phyloP scores from a whole-genome alignment of 2,329 filamentous ascomycete species.

The Cytospora chrysosperma region DNA sequence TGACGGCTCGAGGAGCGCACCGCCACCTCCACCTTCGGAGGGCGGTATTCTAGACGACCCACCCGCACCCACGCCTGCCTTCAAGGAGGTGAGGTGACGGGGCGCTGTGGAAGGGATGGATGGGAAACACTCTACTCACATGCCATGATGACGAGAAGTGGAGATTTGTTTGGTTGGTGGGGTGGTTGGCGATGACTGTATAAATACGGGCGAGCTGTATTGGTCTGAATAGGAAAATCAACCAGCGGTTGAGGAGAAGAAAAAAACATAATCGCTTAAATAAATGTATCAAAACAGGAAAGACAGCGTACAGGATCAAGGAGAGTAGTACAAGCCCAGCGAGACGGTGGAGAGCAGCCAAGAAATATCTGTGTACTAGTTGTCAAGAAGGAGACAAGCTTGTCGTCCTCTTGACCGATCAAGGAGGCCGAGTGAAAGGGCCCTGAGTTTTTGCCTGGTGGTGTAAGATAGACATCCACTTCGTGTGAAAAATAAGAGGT shows the following conservation, averaged over 20 bases:
- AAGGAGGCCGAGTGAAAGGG: no score
- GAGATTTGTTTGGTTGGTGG: not conserved
- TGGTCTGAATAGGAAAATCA: not conserved
- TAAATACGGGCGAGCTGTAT: not conserved
- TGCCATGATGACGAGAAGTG: not conserved
- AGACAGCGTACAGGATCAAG: not conserved
- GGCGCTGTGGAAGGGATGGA: not conserved
- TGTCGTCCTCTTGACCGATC: not conserved
- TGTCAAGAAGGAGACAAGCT: not conserved
- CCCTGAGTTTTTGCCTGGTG: not conserved
- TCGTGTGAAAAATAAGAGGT: not conserved
- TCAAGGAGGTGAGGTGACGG: constrained; percentile 30
- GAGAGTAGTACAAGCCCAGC: not conserved
- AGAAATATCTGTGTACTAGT: not conserved
- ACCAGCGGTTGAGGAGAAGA: not conserved
- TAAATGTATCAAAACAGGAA: not conserved
- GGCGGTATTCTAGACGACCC: constrained; percentile 41
- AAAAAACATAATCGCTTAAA: not conserved
- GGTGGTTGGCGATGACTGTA: not conserved
- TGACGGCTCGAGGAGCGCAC: constrained; percentile 54
- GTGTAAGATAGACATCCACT: not conserved
- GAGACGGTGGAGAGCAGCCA: not conserved
- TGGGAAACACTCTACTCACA: constrained; percentile 17
- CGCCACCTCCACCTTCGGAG: constrained; percentile 53
- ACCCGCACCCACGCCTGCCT: constrained; percentile 36